A percentile compares a stretch with the other conserved stretches of the same genome.
Conservation (phyloP, 305 asterid species). For the Caryopteris hybrid region DNA sequence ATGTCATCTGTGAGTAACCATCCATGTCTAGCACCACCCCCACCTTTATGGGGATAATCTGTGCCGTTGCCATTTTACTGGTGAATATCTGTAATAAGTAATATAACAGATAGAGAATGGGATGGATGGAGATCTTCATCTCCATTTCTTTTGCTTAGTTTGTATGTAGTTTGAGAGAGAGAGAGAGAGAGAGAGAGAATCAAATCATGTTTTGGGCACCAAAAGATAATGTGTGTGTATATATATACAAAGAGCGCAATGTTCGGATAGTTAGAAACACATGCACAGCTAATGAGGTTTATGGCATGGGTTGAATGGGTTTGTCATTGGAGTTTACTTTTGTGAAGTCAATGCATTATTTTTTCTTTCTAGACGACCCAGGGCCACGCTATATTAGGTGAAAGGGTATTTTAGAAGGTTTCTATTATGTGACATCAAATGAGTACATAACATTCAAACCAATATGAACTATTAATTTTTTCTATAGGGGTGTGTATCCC, state of each 20-base stretch:
- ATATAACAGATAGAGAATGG: background rate
- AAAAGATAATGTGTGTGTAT: background rate
- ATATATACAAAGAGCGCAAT: background rate
- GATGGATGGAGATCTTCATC: background rate
- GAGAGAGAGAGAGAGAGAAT: background rate
- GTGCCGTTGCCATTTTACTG: constrained; percentile 15
- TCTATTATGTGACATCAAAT: no score
- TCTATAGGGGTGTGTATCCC: no score
- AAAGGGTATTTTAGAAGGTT: no score
- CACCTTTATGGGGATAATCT: constrained; percentile 16
- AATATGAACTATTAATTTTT: no score
- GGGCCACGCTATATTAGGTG: no score
- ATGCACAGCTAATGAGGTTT: background rate
- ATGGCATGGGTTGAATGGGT: background rate
- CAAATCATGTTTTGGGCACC: background rate
- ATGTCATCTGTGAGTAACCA: constrained; percentile 25
- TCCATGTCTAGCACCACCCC: constrained; percentile 38
- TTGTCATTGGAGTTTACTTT: background rate
- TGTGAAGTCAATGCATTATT: constrained; percentile 4
- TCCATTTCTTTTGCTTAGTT: background rate
- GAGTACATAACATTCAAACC: no score
- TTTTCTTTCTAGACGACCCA: no score
- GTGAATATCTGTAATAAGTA: background rate
- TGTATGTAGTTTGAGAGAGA: background rate
- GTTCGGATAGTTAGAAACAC: background rate